Evolutionary conservation across 192 early-diverging fungal species (phyloP), one percentile per base, ranked within the genome.

Genomic region (Coemansia sp.): DNA sequence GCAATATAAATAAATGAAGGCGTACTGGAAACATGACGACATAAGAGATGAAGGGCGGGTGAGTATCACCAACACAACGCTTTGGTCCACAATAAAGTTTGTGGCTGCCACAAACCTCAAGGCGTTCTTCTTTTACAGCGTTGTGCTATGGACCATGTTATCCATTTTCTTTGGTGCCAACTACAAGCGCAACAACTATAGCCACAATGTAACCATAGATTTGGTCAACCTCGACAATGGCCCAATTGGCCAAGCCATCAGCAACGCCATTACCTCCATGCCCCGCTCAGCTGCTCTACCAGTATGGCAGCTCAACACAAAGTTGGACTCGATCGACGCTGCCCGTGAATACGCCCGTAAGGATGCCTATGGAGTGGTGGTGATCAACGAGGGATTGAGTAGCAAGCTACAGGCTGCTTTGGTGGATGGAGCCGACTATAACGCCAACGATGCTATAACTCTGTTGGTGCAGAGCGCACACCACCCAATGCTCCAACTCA

Each of bases 141-240:
- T 58, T 2, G 53, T 66, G 55, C 51, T 67, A 19, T 67, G 64
- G 70, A 9, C 50, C 2, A 53, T 42, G 1, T 59, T 73, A 14
- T 62, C 63, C 5, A 39, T 67, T 30, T 73, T 66, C 42, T 66
- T 50, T 34, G 70, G 70, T 29, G 57, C 35, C 36, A 47, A 57
- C 20, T 54, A 62, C 47, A 30, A 53, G 38, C 58, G 70, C 44
- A 67, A 59, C 37, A 18, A 11, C 8, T 33, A 50, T 9, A 64
- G 36, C 2, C 37, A 66, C 45, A 57, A 53, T 45, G 28, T 73
- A 25, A 39, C 47, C 30, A 25, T 73, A 4, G 45, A 73, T 20
- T 33, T 73, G 13, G 23, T 73, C 26, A 64, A 73, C 22, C 59
- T 73, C 3, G 70, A 73, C 46, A 47, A 55, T 10, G 70, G 70